These are phyloP conservation scores for Ilex paraguariensis DNA, from an alignment of 305 asterid genomes.

Conservation along the genomic window DNA sequence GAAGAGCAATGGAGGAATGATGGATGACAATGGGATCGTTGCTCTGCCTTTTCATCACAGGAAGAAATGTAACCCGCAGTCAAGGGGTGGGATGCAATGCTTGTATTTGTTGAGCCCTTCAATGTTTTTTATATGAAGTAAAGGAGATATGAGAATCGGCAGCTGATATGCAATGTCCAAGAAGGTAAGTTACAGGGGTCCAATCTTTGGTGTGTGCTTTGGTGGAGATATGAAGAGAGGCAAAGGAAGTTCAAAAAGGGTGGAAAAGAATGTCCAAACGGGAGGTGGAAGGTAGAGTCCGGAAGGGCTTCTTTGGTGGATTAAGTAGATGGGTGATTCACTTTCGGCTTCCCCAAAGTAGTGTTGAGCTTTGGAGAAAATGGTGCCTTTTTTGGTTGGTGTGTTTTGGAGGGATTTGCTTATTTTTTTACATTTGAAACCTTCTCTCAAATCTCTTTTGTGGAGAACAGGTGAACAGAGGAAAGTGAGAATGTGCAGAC, in stretches of 20 bases:
- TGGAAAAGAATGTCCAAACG: not conserved
- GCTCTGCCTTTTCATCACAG: not conserved
- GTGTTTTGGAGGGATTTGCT: too few relatives aligned
- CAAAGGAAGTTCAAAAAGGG: not conserved
- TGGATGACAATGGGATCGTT: not conserved
- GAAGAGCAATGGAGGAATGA: constrained; percentile 1
- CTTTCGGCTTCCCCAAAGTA: not conserved
- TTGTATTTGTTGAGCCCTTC: too few relatives aligned
- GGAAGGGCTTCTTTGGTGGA: not conserved
- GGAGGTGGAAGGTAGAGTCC: not conserved
- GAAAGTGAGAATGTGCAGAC: too few relatives aligned
- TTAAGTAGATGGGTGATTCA: not conserved
- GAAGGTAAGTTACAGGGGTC: not conserved
- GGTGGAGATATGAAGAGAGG: not conserved
- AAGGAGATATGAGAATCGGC: not conserved
- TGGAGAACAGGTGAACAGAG: too few relatives aligned
- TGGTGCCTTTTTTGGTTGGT: too few relatives aligned
- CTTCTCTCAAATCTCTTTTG: too few relatives aligned
- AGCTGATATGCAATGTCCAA: not conserved
- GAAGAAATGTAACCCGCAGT: not conserved
- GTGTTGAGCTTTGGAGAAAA: too few relatives aligned
- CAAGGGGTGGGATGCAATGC: too few relatives aligned
- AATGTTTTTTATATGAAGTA: not conserved
- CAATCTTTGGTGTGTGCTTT: not conserved
- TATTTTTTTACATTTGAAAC: too few relatives aligned